Base-by-base conservation (phyloP, 164 flowering plant species). In the Stephania cephalantha region DNA sequence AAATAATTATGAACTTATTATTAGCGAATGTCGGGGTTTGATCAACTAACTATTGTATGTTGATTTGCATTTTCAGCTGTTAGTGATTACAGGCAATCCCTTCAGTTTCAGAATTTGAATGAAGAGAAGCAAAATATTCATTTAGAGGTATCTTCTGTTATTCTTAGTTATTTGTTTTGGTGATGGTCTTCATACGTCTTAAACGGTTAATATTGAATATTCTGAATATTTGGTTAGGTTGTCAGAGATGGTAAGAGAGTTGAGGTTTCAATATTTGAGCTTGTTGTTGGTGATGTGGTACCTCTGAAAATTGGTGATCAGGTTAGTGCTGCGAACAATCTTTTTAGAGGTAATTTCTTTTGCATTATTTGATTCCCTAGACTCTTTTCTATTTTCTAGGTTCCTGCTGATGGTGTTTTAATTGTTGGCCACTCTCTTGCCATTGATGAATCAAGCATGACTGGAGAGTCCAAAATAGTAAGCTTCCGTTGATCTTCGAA, bases 371-470 rank as follows among this genome's bases (percentile, higher is more conserved):
- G 12, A 15, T 25, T 50, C 29, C 1, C 52, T 42, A 46, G 45
- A 18, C 30, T 8, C 63, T 25, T 25, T 7, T 18, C 10, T 25
- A 15, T 74, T 58, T 71, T 48, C 3, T 71, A 95, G 99, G 96
- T 95, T 5, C 97, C 98, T 63, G 94, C 97, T 76, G 99, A 93
- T 90, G 99, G 99, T 65, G 74, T 94, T 76, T 71, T 94, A 30
- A 84, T 92, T 44, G 75, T 84, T 75, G 97, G 95, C n/a, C 97
- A 96, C 76, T 94, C 98, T 30, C 92, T 96, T 75, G 85, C 98
- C 9, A 79, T 96, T 76, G 99, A 96, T 83, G 99, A 96, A 84
- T 96, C 99, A 71, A 94, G 99, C 82, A 96, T 96, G 99, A 96
- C 99, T 22, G 99, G 99, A 72, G 98, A 96, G 86, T 91, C 97